A percentile compares a stretch with the other conserved stretches of the same genome.
phyloP scores from a whole-genome alignment of 768 basidiomycete species.

The Amanita pseudoporphyria region DNA sequence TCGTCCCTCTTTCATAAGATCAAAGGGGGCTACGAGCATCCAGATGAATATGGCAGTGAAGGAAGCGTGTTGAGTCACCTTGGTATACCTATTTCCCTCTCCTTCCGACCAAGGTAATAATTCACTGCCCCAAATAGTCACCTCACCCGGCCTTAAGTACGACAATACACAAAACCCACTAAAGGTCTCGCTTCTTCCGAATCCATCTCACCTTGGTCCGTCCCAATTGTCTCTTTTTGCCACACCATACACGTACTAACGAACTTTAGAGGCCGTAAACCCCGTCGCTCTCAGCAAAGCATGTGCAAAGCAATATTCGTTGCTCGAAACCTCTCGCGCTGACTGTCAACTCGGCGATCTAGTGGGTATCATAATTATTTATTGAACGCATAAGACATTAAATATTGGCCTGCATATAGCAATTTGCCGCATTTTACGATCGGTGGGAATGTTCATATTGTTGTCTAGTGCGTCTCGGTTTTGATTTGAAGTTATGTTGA shows the following conservation, averaged over 20 bases:
- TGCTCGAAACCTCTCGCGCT: conserved; percentile 55
- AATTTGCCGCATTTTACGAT: conserved; percentile 87
- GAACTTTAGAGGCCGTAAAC: conserved; percentile 64
- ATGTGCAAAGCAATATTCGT: conserved; percentile 80
- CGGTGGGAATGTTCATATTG: conserved; percentile 84
- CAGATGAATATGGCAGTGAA: conserved; percentile 54
- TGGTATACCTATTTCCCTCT: conserved; percentile 25
- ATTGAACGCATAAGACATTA: neutral
- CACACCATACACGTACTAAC: neutral
- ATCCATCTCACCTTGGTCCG: conserved; percentile 68
- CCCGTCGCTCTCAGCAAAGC: conserved; percentile 86
- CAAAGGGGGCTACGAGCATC: conserved; percentile 65
- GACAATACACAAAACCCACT: conserved; percentile 36
- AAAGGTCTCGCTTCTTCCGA: conserved; percentile 71
- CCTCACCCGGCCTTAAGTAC: conserved; percentile 59
- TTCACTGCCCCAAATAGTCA: conserved; percentile 25
- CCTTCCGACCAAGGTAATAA: neutral
- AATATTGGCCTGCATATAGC: conserved; percentile 30
- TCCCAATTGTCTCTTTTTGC: too few species aligned
- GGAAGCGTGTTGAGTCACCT: conserved; percentile 90
- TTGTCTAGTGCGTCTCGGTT: conserved; percentile 64
- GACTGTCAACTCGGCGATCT: conserved; percentile 51
- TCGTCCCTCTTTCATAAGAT: conserved; percentile 84
- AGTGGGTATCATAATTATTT: neutral
- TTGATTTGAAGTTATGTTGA: neutral